These are phyloP conservation scores for Kandelia obovata DNA, from an alignment of 345 rosid species.

Conservation along the genomic window DNA sequence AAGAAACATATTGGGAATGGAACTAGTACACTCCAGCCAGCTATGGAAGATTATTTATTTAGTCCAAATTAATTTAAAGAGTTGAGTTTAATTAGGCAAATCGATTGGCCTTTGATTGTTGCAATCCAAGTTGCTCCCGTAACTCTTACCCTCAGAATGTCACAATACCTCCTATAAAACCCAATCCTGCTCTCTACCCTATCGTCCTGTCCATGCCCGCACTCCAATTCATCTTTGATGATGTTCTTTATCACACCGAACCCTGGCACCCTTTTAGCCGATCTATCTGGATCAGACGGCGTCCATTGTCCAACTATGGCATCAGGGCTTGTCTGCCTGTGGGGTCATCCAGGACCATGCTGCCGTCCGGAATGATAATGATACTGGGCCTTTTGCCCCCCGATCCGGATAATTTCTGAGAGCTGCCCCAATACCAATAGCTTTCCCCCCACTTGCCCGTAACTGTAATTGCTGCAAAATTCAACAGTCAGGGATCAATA, in stretches of 20 bases:
- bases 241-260: constrained; percentile 41
- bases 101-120: constrained; percentile 23
- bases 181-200: constrained; percentile 29
- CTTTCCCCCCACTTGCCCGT: constrained; percentile 44
- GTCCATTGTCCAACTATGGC: constrained; percentile 32
- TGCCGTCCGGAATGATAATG: constrained; percentile 34
- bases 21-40: background rate
- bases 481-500: constrained; percentile 9
- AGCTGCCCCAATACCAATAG: constrained; percentile 24
- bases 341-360: constrained; percentile 45
- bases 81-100: constrained; percentile 9
- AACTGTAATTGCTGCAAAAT: constrained; percentile 45
- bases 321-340: constrained; percentile 31
- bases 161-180: constrained; percentile 29
- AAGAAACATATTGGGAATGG: no score
- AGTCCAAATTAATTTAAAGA: no score
- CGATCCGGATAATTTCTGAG: constrained; percentile 45
- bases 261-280: constrained; percentile 28
- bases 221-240: constrained; percentile 37
- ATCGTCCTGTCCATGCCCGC: constrained; percentile 18
- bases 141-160: constrained; percentile 21
- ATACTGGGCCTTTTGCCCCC: constrained; percentile 37
- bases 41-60: background rate
- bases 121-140: constrained; percentile 32
- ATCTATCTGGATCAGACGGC: constrained; percentile 25